Evolutionary conservation across 2,329 filamentous ascomycete species (phyloP).

Genomic region (Colletotrichum shisoi): DNA sequence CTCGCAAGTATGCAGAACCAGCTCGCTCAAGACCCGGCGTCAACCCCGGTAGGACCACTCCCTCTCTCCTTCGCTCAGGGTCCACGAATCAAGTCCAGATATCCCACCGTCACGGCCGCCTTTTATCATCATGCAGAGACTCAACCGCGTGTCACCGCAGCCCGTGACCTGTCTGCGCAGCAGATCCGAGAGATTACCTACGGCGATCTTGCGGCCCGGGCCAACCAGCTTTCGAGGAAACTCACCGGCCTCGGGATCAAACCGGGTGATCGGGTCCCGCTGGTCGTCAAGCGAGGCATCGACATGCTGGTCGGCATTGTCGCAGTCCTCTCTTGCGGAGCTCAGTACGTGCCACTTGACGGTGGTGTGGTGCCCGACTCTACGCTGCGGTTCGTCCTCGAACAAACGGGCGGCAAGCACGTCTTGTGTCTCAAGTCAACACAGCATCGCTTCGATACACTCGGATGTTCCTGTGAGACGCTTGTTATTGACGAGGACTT

Average conservation of each 20-base stretch:
- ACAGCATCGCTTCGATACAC: conserved; percentile 19
- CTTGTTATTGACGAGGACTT: conserved; percentile 30
- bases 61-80: conserved; percentile 28
- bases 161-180: conserved; percentile 48
- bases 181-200: conserved; percentile 51
- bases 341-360: conserved; percentile 68
- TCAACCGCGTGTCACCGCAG: conserved; percentile 51
- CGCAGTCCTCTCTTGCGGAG: conserved; percentile 64
- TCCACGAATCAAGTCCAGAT: conserved; percentile 22
- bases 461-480: not conserved
- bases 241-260: conserved; percentile 52
- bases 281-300: conserved; percentile 62
- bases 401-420: conserved; percentile 54
- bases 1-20: conserved; percentile 27
- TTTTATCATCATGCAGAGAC: conserved; percentile 44
- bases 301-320: conserved; percentile 66
- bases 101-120: conserved; percentile 37
- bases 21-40: conserved; percentile 14
- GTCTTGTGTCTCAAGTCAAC: conserved; percentile 56
- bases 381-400: conserved; percentile 59
- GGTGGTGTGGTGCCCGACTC: conserved; percentile 60
- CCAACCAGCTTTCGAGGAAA: conserved; percentile 53
- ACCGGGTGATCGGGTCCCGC: conserved; percentile 58
- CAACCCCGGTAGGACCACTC: conserved; percentile 28
- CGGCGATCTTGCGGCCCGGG: conserved; percentile 52